Evolutionary conservation across 2,329 filamentous ascomycete species (phyloP).

Genomic region (Talaromyces sp.): DNA sequence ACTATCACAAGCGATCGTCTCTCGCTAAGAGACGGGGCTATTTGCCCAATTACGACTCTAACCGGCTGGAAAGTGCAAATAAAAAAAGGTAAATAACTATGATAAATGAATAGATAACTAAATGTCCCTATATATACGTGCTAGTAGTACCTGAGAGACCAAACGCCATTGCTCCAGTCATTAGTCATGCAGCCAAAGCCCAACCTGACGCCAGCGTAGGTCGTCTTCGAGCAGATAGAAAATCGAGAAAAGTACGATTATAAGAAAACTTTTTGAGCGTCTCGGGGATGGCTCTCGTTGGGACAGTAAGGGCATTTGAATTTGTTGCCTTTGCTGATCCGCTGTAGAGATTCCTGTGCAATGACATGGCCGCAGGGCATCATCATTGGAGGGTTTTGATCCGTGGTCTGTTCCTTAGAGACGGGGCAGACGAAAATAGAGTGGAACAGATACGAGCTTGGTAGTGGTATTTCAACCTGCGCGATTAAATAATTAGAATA

Average conservation of each 20-base stretch:
- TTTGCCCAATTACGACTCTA: neutral
- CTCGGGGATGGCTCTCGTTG: conserved; percentile 69
- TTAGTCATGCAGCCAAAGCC: neutral
- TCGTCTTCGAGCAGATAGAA: neutral
- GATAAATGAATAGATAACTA: neutral
- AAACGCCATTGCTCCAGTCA: conserved; percentile 6
- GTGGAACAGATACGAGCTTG: conserved; percentile 70
- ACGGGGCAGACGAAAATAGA: conserved; percentile 98
- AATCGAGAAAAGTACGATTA: conserved; percentile 31
- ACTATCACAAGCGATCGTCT: neutral
- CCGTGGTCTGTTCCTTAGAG: conserved; percentile 91
- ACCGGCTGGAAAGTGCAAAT: neutral
- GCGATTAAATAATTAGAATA: conserved; percentile 5
- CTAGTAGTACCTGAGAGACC: neutral
- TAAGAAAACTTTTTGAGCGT: conserved; percentile 69
- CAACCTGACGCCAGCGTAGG: conserved; percentile 2
- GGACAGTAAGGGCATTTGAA: conserved; percentile 99
- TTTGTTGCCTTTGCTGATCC: conserved; percentile 69
- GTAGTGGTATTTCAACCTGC: conserved; percentile 62
- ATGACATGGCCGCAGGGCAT: conserved; percentile 94
- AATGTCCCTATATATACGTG: conserved; percentile 1
- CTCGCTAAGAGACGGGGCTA: neutral
- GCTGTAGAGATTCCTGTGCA: conserved; percentile 74
- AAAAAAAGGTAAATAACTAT: neutral
- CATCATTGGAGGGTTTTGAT: conserved; percentile 92